Percentiles rank a stretch among this genome's conserved stretches.
Evolutionary conservation across 2,329 filamentous ascomycete genomes (phyloP).

Genomic region (Massarina eburnea): DNA sequence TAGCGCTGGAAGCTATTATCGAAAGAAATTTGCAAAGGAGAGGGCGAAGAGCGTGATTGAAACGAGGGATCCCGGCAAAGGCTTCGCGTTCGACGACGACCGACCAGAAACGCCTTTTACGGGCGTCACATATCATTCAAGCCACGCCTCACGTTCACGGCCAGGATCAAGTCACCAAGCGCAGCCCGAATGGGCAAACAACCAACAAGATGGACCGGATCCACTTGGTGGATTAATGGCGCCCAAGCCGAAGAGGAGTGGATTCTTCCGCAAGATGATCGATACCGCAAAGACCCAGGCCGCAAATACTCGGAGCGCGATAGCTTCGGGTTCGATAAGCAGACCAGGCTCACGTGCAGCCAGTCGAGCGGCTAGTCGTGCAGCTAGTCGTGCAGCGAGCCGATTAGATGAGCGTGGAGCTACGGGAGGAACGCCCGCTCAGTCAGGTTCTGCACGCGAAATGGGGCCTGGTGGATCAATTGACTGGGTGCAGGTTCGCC

Average conservation of each 20-base stretch:
- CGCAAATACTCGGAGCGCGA: constrained; percentile 82
- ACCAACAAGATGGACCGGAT: constrained; percentile 63
- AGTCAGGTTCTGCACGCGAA: constrained; percentile 60
- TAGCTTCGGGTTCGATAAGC: constrained; percentile 62
- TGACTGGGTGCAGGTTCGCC: constrained; percentile 96
- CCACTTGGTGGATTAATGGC: constrained; percentile 75
- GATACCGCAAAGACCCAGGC: constrained; percentile 93
- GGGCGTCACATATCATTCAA: constrained; percentile 87
- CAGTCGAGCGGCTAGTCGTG: constrained; percentile 37
- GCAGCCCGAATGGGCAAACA: constrained; percentile 38
- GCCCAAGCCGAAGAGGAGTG: constrained; percentile 77
- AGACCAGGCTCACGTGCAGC: constrained; percentile 43
- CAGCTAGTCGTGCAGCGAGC: constrained; percentile 26
- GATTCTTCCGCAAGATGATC: constrained; percentile 94
- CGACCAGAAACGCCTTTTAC: constrained; percentile 63
- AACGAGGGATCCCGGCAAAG: constrained; percentile 48
- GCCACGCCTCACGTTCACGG: constrained; percentile 68
- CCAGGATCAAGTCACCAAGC: constrained; percentile 51
- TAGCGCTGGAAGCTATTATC: constrained; percentile 88
- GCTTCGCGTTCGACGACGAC: constrained; percentile 38
- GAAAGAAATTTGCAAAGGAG: constrained; percentile 62
- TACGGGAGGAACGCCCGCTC: constrained; percentile 47
- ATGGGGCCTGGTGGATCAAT: constrained; percentile 67
- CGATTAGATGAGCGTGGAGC: constrained; percentile 48
- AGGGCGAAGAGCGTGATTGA: constrained; percentile 67